Percentiles rank a stretch among this genome's conserved stretches.
phyloP scores from a whole-genome alignment of 2,329 filamentous ascomycete species.

The Hymenoscyphus occultus region DNA sequence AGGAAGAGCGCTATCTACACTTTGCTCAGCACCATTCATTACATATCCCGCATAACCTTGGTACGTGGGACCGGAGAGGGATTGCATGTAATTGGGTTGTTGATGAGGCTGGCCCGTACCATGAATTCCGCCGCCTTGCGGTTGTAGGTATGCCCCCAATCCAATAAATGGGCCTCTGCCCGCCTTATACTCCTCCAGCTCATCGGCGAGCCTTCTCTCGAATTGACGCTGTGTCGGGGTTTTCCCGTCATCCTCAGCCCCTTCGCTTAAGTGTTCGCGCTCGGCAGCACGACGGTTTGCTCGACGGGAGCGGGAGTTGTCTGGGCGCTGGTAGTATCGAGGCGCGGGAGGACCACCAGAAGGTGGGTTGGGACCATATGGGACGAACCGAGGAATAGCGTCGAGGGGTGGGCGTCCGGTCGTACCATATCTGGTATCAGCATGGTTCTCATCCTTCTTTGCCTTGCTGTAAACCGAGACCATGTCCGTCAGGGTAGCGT shows the following conservation, averaged over 20 bases:
- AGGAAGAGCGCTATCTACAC: not conserved
- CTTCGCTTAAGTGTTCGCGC: not conserved
- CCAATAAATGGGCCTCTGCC: too few species aligned
- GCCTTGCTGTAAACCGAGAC: constrained; percentile 13
- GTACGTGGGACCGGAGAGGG: too few species aligned
- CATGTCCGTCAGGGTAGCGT: constrained; percentile 10
- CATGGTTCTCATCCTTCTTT: constrained; percentile 13
- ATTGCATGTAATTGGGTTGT: too few species aligned
- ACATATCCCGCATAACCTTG: not conserved
- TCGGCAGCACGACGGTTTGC: not conserved
- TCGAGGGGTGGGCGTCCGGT: constrained; percentile 7
- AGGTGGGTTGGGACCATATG: not conserved
- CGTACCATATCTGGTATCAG: constrained; percentile 17
- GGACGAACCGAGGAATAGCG: not conserved
- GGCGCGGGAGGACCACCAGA: not conserved
- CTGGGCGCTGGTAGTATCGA: not conserved
- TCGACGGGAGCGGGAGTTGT: constrained; percentile 1
- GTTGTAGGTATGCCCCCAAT: too few species aligned
- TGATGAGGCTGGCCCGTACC: too few species aligned
- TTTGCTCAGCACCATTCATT: not conserved
- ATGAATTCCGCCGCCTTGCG: too few species aligned
- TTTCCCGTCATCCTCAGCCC: not conserved
- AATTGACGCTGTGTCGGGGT: not conserved
- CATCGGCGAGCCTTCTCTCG: not conserved
- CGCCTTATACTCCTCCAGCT: not conserved